Evolutionary conservation across 1,284 basidiomycete genomes (phyloP).

Genomic region (Boletus holoroseus): DNA sequence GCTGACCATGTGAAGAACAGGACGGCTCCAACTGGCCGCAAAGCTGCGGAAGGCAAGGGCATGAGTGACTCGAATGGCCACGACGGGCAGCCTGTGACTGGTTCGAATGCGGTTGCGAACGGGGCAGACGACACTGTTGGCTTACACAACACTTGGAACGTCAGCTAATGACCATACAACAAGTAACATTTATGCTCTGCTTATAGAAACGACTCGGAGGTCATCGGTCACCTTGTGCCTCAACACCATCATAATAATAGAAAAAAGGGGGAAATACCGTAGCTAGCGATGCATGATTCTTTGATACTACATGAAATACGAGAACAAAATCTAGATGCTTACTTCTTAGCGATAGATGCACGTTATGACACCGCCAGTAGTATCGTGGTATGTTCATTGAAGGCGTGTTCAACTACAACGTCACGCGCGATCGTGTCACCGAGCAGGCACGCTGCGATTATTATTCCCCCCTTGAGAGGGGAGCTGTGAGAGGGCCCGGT

Average conservation of each 20-base stretch:
- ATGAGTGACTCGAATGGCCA: slow-evolving; percentile 24
- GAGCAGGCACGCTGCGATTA: slow-evolving; percentile 22
- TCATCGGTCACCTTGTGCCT: neutral
- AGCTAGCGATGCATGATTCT: slow-evolving; percentile 11
- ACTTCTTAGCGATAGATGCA: slow-evolving; percentile 13
- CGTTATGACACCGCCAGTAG: neutral
- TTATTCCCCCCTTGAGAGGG: slow-evolving; percentile 32
- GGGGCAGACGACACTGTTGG: slow-evolving; percentile 71
- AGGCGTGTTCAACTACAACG: neutral
- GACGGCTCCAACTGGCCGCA: slow-evolving; percentile 31
- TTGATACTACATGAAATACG: slow-evolving; percentile 19
- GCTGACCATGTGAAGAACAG: slow-evolving; percentile 76
- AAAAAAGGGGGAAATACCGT: neutral
- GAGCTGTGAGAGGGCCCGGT: slow-evolving; percentile 59
- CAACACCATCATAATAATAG: slow-evolving; percentile 8
- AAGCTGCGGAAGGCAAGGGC: slow-evolving; percentile 38
- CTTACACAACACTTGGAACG: slow-evolving; percentile 65
- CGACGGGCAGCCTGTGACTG: slow-evolving; percentile 23
- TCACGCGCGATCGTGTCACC: slow-evolving; percentile 15
- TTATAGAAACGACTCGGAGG: neutral
- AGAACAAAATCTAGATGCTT: slow-evolving; percentile 2
- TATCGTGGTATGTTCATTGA: neutral
- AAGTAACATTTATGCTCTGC: slow-evolving; percentile 1
- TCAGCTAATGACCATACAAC: slow-evolving; percentile 22
- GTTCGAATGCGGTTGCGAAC: slow-evolving; percentile 43